Base-by-base conservation (phyloP, 352 stramenopile genomes). In the Phytopythium ostracodes region DNA sequence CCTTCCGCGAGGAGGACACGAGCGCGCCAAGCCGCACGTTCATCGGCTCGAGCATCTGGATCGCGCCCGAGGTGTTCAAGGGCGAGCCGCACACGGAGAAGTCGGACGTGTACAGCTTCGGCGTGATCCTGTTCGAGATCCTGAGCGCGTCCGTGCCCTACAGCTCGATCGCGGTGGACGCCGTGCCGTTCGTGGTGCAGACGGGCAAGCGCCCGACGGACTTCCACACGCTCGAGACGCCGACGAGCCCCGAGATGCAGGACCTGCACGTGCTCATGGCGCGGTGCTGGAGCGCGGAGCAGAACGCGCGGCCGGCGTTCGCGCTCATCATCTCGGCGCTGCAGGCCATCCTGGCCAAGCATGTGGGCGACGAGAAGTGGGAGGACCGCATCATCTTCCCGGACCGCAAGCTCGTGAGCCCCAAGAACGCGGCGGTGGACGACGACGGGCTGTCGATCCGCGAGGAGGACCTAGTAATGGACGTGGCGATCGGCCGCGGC, bases 41-140 rank as follows among this genome's bases (percentile, higher is more conserved):
- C 49, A 68, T 90, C n/a, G 89, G 88, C 40, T 96, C 89, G 4
- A 94, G 81, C 52, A 83, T 96, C 49, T 97, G 90, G 90, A 96
- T 96, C 68, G 88, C 90, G 1, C 89, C 90, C 0, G 88, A 97
- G 60, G 79, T 97, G 14, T 96, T 97, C 65, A 91, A 90, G 56
- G 90, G 89, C 18, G 75, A 93, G 59, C 67, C 77, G 27, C 89
- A 96, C 66, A 93, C 86, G 2, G 89, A 96, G 62, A 92, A 96
- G 65, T 84, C 88, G 11, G 89, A 97, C 58, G 86, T 94, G n/a
- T 94, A 88, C 75, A 91, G 80, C 75, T 94, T 92, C 49, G 84
- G 82, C n/a, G 71, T 95, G 53, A 87, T 95, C 57, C 46, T 92
- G 14, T 95, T 91, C 50, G 84, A 95, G 59, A 76, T 75, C 1